Base-by-base conservation (phyloP, 768 basidiomycete species). In the Albatrellus ellisii region DNA sequence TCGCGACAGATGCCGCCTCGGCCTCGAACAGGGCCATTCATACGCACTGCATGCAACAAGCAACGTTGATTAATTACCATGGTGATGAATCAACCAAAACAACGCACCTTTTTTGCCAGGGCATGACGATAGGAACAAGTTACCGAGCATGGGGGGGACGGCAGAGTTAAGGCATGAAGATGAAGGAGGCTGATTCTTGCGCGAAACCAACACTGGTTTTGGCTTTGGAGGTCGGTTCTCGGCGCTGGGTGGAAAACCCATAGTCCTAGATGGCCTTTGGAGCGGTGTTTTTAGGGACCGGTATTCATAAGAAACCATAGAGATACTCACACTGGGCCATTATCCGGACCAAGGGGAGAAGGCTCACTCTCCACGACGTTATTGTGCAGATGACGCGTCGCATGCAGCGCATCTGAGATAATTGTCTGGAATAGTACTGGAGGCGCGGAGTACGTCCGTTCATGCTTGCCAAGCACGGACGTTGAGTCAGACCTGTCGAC, bases 51-150 rank as follows among this genome's bases (percentile, higher is more conserved):
- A 42, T 8, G 18, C 37, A 33, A 38, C 25, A 6, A 9, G 24
- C 28, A 9, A 8, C 25, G 27, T 37, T 31, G 20, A 18, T 31
- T 27, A 14, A 34, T 49, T n/a, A 34, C 29, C 17, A 12, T 14
- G 11, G 8, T 28, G 5, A 27, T 10, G 34, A 29, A 36, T 26
- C 20, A 17, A 34, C 15, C 22, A n/a, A 39, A 37, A 41, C 28
- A 21, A 45, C 59, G 8, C 24, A 79, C 82, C 79, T 70, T 95
- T 90, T 61, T 98, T 98, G 4, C 92, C 92, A 2, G 92, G 92
- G 63, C 94, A 97, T 5, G 86, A 90, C 5, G 85, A 89, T 25
- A 97, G 59, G 39, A 81, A 70, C 17, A 98, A 62, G 58, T 98
- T 97, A n/a, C 92, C 92, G 7, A 94, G 60, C 10, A 38, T 36